phyloP scores from a whole-genome alignment of 805 yeast genomes.

The Metschnikowia proteae region DNA sequence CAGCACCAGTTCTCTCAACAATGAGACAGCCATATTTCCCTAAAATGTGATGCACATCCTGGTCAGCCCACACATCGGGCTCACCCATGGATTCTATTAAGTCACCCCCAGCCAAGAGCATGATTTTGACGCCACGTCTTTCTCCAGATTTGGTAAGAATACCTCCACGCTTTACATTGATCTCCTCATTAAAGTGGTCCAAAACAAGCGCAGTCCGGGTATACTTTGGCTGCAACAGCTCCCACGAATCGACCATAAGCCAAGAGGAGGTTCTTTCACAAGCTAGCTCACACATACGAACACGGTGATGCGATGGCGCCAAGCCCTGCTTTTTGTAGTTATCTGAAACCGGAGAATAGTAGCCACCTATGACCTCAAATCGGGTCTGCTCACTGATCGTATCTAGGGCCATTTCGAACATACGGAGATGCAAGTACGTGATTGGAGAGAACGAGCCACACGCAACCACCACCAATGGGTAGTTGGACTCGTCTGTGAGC shows the following conservation, averaged over 20 bases:
- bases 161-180: conserved; percentile 87
- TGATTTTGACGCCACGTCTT: conserved; percentile 81
- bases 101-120: conserved; percentile 97
- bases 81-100: conserved; percentile 99
- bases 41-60: conserved; percentile 87
- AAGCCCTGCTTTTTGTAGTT: conserved; percentile 91
- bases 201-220: conserved; percentile 92
- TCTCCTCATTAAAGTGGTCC: conserved; percentile 95
- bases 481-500: conserved; percentile 68
- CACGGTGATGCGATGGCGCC: conserved; percentile 85
- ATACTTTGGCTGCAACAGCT: conserved; percentile 83
- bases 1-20: conserved; percentile 95
- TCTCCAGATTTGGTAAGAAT: conserved; percentile 56
- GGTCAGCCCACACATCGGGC: conserved; percentile 98
- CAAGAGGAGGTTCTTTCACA: conserved; percentile 95
- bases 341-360: conserved; percentile 90
- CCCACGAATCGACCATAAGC: conserved; percentile 99
- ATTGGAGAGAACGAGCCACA: conserved; percentile 97
- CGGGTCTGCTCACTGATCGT: conserved; percentile 86
- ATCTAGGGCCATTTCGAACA: conserved; percentile 99
- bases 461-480: conserved; percentile 91
- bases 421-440: conserved; percentile 88
- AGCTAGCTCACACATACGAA: conserved; percentile 96
- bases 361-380: conserved; percentile 95
- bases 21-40: conserved; percentile 96